phyloP scores from a whole-genome alignment of 352 stramenopile genomes.

The Pythium aristosporum region DNA sequence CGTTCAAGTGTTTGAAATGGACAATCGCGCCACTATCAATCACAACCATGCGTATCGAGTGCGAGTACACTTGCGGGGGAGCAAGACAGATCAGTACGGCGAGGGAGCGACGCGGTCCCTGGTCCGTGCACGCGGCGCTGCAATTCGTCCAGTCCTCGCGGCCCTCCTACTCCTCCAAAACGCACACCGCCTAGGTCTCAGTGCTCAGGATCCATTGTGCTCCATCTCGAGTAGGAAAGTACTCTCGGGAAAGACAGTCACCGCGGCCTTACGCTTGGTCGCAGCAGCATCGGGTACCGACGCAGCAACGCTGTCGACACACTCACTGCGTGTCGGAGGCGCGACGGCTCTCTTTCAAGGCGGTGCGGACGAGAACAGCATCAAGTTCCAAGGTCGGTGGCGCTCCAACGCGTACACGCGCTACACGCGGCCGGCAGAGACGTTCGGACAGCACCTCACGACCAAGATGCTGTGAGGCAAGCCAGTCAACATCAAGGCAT shows the following conservation, averaged over 20 bases:
- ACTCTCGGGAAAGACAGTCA: no score
- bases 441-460: no score
- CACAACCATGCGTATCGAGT: not conserved
- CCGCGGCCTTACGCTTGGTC: no score
- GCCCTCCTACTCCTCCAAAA: not conserved
- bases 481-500: no score
- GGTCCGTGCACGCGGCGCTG: not conserved
- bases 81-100: slow-evolving; percentile 20
- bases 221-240: no score
- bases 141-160: slow-evolving; percentile 8
- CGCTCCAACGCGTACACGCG: not conserved
- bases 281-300: no score
- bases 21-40: not conserved
- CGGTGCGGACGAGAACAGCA: not conserved
- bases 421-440: slow-evolving; percentile 10
- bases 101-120: not conserved
- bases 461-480: no score
- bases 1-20: slow-evolving; percentile 1
- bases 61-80: not conserved
- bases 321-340: slow-evolving; percentile 12
- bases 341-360: slow-evolving; percentile 5
- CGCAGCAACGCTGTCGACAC: no score
- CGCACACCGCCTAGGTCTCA: not conserved
- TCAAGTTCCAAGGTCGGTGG: slow-evolving; percentile 8
- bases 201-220: not conserved